Conservation (phyloP, 2,329 filamentous ascomycete genomes). For the Monosporascus sp. region DNA sequence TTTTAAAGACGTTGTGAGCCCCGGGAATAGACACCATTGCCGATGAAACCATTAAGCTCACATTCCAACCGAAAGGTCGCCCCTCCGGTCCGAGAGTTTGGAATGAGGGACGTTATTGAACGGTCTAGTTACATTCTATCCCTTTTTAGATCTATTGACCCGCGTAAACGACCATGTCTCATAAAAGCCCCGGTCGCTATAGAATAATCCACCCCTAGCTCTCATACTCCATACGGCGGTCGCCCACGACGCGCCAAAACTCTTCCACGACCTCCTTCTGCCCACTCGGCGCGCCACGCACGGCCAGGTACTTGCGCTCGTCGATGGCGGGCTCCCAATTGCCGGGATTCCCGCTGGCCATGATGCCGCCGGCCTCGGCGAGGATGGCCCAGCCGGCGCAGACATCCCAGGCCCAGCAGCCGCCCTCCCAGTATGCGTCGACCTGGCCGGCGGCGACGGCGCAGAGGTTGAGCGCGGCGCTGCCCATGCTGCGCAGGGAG, state of each 20-base stretch:
- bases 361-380: constrained; percentile 65
- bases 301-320: constrained; percentile 55
- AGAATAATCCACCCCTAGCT: constrained; percentile 12
- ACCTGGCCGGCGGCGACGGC: constrained; percentile 64
- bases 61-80: constrained; percentile 15
- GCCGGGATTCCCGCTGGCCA: constrained; percentile 69
- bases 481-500: constrained; percentile 63
- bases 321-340: constrained; percentile 61
- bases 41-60: constrained; percentile 1
- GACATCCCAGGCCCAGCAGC: constrained; percentile 82
- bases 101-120: constrained; percentile 8
- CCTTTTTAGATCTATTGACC: constrained; percentile 5
- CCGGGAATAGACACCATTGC: constrained; percentile 1
- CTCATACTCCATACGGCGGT: constrained; percentile 44
- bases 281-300: constrained; percentile 53
- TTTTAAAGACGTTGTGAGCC: constrained; percentile 11
- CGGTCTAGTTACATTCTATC: no score
- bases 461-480: constrained; percentile 70
- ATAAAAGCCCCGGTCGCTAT: background rate
- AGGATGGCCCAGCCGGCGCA: constrained; percentile 77
- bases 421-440: constrained; percentile 77
- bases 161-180: background rate
- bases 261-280: constrained; percentile 59
- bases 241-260: constrained; percentile 57
- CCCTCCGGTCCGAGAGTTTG: constrained; percentile 1